Percentiles rank a stretch among this genome's conserved stretches.
phyloP scores from a whole-genome alignment of 2,329 filamentous ascomycete species.

The Beauveria australis region DNA sequence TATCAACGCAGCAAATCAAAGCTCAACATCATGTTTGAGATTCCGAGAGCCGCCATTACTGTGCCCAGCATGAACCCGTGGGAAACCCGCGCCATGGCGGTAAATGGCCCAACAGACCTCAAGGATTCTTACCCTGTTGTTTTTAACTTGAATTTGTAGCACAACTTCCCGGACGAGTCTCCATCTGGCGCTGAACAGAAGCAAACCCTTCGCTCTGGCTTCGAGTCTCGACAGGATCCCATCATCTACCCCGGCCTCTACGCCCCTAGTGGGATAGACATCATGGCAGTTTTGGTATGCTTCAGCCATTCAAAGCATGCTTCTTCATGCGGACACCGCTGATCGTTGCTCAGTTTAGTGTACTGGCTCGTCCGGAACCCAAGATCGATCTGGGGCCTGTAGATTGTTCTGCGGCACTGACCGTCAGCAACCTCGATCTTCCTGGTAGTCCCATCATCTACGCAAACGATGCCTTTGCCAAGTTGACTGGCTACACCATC shows the following conservation, averaged over 20 bases:
- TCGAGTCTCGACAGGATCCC: slow-evolving; percentile 30
- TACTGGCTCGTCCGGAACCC: slow-evolving; percentile 63
- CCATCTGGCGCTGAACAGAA: background rate
- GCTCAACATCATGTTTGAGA: background rate
- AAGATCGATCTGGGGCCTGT: slow-evolving; percentile 73
- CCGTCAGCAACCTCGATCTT: slow-evolving; percentile 69
- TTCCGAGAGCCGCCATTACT: background rate
- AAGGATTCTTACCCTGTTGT: background rate
- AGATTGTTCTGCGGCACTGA: slow-evolving; percentile 75
- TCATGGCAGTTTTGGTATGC: slow-evolving; percentile 47
- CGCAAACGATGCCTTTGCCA: slow-evolving; percentile 70
- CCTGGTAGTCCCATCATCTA: slow-evolving; percentile 77
- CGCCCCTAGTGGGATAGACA: slow-evolving; percentile 44
- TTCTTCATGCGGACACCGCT: background rate
- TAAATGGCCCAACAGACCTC: slow-evolving; percentile 12
- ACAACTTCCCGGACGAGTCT: slow-evolving; percentile 14
- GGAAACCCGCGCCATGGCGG: slow-evolving; percentile 27
- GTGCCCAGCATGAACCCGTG: slow-evolving; percentile 14
- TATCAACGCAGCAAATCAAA: background rate
- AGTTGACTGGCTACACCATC: slow-evolving; percentile 69
- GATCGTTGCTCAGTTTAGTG: slow-evolving; percentile 38
- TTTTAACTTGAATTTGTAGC: slow-evolving; percentile 9
- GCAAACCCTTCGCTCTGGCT: slow-evolving; percentile 1
- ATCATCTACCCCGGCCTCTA: slow-evolving; percentile 51
- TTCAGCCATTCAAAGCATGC: background rate